Evolutionary conservation across 805 yeast species (phyloP).

Genomic region (Pichia gijzeniarum): DNA sequence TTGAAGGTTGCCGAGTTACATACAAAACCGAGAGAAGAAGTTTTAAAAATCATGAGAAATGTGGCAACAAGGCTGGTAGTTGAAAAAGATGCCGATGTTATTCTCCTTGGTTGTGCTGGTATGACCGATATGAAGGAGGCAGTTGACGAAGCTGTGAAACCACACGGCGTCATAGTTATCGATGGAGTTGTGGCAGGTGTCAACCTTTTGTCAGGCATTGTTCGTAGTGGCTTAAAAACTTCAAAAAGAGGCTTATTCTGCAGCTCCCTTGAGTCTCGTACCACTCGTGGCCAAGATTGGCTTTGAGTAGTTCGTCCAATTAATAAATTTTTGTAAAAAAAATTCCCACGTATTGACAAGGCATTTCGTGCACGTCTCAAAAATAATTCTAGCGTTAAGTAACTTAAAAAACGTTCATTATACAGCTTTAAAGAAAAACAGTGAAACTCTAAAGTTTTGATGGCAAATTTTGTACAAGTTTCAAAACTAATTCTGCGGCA

Average conservation of each 20-base stretch:
- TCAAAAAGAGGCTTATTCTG: constrained; percentile 25
- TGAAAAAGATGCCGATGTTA: constrained; percentile 47
- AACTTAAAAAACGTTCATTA: neutral
- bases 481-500: constrained; percentile 41
- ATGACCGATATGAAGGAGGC: constrained; percentile 89
- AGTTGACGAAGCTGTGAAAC: constrained; percentile 88
- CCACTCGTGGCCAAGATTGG: constrained; percentile 10
- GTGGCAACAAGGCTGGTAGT: constrained; percentile 25
- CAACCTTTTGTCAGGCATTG: constrained; percentile 29
- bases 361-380: no score
- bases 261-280: constrained; percentile 8
- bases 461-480: constrained; percentile 19
- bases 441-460: constrained; percentile 10
- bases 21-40: constrained; percentile 28
- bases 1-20: constrained; percentile 30
- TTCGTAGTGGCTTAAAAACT: constrained; percentile 31
- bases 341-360: no score
- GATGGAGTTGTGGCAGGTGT: constrained; percentile 38
- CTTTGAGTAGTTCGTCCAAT: neutral
- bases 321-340: neutral
- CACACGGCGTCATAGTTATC: constrained; percentile 78
- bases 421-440: neutral
- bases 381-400: no score
- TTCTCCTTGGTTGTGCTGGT: constrained; percentile 62
- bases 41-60: constrained; percentile 21